Base-by-base conservation (phyloP, 805 yeast species). In the Millerozyma acaciae region DNA sequence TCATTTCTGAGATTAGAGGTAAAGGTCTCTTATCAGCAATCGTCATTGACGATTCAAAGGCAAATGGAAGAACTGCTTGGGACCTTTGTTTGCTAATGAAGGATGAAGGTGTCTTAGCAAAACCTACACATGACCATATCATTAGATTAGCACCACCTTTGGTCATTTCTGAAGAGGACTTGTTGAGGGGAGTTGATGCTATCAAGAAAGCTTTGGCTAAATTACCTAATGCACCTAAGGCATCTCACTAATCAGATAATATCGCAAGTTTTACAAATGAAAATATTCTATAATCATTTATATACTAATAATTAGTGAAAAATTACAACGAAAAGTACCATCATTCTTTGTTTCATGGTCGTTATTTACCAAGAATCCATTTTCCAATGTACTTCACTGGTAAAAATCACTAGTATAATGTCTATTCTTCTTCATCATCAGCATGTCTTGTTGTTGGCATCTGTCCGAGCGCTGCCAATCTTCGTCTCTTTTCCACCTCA, bases 61-160 rank as follows among this genome's bases (percentile, higher is more conserved):
- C 96, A 40, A 79, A 80, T 53, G 96, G 96, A 39, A 79, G 89
- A 60, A 72, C 93, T 18, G 97, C 97, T 3, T 90, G 97, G 97
- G 97, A 90, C 56, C 70, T 90, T 45, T 90, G 97, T 66, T 58
- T 90, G 49, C 64, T 85, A 49, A 82, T 90, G 93, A 87, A 84
- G 62, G 78, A 84, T 34, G 68, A 77, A 40, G 97, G 97, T 38
- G 83, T 90, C 10, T 70, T 89, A 52, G 97, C 97, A 43, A 90
- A 89, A 66, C 97, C 97, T 45, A 89, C 97, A 2, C 97, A 90
- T 58, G 95, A 88, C 50, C 83, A 88, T 60, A 89, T 90, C 51
- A 89, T 90, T 55, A 82, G 97, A 70, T 71, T 90, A 57, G 96
- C 97, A 8, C 97, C 97, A 37, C 97, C 97, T 16, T 70, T 90